phyloP scores from a whole-genome alignment of 441 rosid species.

The Brassica balearica region DNA sequence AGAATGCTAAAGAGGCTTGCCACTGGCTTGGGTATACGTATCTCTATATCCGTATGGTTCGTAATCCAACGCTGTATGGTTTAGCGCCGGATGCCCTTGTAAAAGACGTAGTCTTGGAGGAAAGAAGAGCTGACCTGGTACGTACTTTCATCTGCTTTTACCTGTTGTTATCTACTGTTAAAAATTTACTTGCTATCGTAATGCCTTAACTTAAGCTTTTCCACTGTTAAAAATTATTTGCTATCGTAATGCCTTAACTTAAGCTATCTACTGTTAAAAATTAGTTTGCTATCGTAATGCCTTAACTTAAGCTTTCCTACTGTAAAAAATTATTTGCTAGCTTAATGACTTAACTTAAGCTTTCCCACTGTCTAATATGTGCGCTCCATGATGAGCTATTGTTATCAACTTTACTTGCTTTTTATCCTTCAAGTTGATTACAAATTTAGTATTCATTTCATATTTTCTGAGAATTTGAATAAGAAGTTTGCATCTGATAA shows the following conservation, averaged over 20 bases:
- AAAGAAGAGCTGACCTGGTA: conserved; percentile 96
- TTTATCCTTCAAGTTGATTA: conserved; percentile 19
- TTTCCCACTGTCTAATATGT: conserved; percentile 14
- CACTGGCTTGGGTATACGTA: conserved; percentile 88
- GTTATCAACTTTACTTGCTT: conserved; percentile 12
- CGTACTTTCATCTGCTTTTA: conserved; percentile 3
- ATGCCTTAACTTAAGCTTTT: conserved; percentile 13
- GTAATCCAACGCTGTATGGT: conserved; percentile 83
- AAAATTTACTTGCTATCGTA: neutral
- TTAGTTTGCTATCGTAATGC: no score
- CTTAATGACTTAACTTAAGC: no score
- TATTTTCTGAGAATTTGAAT: conserved; percentile 3
- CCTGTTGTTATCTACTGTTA: conserved; percentile 16
- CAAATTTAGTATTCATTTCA: conserved; percentile 25
- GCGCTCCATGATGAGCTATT: conserved; percentile 18
- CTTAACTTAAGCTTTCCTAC: no score
- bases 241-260: no score
- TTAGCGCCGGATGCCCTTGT: conserved; percentile 71
- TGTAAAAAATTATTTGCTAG: no score
- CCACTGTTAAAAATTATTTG: no score
- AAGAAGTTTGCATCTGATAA: conserved; percentile 27
- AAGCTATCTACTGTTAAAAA: no score
- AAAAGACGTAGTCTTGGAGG: conserved; percentile 68
- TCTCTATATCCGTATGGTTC: conserved; percentile 71
- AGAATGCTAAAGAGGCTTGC: conserved; percentile 91